A percentile compares a stretch with the other conserved stretches of the same genome.
Evolutionary conservation across 805 yeast species (phyloP).

Genomic region (Debaryomyces castellii): DNA sequence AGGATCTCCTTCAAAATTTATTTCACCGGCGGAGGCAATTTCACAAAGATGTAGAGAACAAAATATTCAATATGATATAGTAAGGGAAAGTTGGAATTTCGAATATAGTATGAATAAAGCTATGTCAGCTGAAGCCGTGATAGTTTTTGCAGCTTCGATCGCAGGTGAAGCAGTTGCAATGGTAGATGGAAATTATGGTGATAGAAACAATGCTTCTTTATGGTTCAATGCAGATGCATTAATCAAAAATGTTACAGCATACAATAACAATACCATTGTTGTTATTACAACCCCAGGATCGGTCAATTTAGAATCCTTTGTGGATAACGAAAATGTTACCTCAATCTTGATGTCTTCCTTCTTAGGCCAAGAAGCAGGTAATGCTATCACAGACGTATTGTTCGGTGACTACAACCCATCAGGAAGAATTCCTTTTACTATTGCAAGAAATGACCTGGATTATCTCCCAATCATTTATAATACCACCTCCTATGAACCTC

Average conservation of each 20-base stretch:
- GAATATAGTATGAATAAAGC: slow-evolving; percentile 45
- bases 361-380: slow-evolving; percentile 56
- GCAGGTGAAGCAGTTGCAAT: slow-evolving; percentile 61
- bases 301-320: slow-evolving; percentile 57
- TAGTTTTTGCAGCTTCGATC: slow-evolving; percentile 54
- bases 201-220: slow-evolving; percentile 49
- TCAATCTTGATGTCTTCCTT: slow-evolving; percentile 58
- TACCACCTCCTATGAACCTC: slow-evolving; percentile 29
- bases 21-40: slow-evolving; percentile 61
- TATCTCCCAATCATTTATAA: slow-evolving; percentile 47
- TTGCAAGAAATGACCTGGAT: slow-evolving; percentile 50
- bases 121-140: slow-evolving; percentile 49
- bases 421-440: slow-evolving; percentile 62
- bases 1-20: slow-evolving; percentile 52
- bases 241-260: slow-evolving; percentile 46
- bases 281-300: slow-evolving; percentile 63
- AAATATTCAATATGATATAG: slow-evolving; percentile 46
- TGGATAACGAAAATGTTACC: slow-evolving; percentile 57
- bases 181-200: slow-evolving; percentile 61
- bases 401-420: slow-evolving; percentile 65
- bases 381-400: slow-evolving; percentile 55
- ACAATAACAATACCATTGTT: slow-evolving; percentile 51
- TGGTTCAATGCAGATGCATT: slow-evolving; percentile 61
- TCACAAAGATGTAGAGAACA: slow-evolving; percentile 44
- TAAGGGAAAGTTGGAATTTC: slow-evolving; percentile 46